Base-by-base conservation (phyloP, 2,329 filamentous ascomycete species). In the Penicillium freii region DNA sequence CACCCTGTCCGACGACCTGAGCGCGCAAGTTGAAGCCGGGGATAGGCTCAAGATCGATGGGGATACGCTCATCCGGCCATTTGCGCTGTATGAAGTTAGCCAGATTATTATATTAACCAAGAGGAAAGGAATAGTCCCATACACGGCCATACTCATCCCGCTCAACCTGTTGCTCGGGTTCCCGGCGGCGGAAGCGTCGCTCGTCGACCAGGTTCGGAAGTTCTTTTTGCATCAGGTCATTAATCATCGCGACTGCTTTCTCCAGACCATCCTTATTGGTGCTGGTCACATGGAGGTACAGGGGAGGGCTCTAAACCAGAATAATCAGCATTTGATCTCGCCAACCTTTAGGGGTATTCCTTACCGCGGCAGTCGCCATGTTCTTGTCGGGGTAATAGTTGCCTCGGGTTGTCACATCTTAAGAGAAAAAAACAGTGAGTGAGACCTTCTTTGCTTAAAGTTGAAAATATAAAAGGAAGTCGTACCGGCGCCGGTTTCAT, bases 401-500 rank as follows among this genome's bases (percentile, higher is more conserved):
- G 78, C 94, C 94, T 73, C 93, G 89, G 58, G 93, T 97, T 48
- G 94, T 99, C 82, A 99, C 91, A 92, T 99, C 94, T 97, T 92
- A 15, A 51, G 33, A 44, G 36, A 46, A 78, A 55, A 38, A 77
- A 78, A 74, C 78, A 78, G 77, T 79, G 76, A 80, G 73, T 80
- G 72, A 84, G 80, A 87, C 84, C 81, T 84, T 79, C 77, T 72
- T 76, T 64, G 74, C 75, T 69, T 77, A 77, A 75, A 74, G 70
- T 74, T 76, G 77, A 74, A 67, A 64, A 67, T 66, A 59, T 66
- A 69, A 69, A 63, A 60, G 69, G 75, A 77, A 75, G 82, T 86
- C 92, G 87, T 99, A 99, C 94, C 94, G 84, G 94, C 93, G 84
- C 94, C 94, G 87, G 93, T 97, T 73, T 97, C 91, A 82, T 97